These are phyloP conservation scores for Kazachstania bromeliacearum DNA, from an alignment of 805 yeast species.

Conservation along the genomic window DNA sequence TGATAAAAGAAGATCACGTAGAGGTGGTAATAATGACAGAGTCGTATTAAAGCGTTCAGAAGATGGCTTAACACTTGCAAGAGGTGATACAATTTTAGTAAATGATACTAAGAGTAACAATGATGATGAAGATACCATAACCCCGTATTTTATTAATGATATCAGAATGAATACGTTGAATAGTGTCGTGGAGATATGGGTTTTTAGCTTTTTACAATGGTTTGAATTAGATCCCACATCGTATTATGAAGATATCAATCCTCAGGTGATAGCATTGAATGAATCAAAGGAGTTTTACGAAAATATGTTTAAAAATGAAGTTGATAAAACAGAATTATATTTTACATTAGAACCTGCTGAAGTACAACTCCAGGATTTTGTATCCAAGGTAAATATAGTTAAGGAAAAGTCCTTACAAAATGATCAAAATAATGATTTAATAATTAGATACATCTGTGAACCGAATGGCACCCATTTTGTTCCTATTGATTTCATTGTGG, in stretches of 20 bases:
- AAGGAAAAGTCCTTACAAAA: background rate
- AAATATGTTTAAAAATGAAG: constrained; percentile 11
- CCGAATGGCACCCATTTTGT: constrained; percentile 12
- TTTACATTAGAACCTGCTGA: constrained; percentile 40
- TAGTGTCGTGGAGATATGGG: constrained; percentile 38
- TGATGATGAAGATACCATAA: background rate
- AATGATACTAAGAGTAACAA: constrained; percentile 14
- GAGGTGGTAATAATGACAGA: constrained; percentile 6
- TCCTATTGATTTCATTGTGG: constrained; percentile 8
- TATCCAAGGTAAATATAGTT: constrained; percentile 36
- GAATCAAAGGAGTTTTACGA: constrained; percentile 8
- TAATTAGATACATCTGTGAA: constrained; percentile 14
- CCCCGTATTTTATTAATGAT: constrained; percentile 34
- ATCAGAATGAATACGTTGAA: constrained; percentile 39
- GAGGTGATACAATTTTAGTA: constrained; percentile 43
- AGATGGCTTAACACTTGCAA: constrained; percentile 38
- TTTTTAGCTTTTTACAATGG: constrained; percentile 35
- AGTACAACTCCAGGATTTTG: constrained; percentile 33
- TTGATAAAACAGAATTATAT: constrained; percentile 37
- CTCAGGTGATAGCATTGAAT: constrained; percentile 10
- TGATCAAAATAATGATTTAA: constrained; percentile 6
- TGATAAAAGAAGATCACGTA: constrained; percentile 10
- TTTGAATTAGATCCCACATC: constrained; percentile 28
- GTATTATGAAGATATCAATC: constrained; percentile 17
- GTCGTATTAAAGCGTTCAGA: constrained; percentile 29